These are phyloP conservation scores for Ceratobasidium sp. DNA, from an alignment of 1,284 basidiomycete species.

Conservation along the genomic window DNA sequence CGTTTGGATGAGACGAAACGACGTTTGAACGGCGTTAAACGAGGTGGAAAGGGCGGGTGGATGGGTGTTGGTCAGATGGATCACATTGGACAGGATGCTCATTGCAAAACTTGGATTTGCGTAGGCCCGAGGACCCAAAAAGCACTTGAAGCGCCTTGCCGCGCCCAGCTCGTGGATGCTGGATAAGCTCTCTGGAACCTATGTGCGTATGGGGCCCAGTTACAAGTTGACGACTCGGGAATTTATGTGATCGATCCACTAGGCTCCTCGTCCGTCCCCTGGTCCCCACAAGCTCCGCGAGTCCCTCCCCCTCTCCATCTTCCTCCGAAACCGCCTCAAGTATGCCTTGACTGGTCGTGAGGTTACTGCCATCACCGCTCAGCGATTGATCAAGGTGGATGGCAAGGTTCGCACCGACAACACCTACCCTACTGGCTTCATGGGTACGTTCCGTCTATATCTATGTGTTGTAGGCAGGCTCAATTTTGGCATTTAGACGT, in stretches of 20 bases:
- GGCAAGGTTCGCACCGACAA: slow-evolving; percentile 98
- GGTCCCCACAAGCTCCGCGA: slow-evolving; percentile 99
- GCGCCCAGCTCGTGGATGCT: slow-evolving; percentile 99
- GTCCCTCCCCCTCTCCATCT: slow-evolving; percentile 92
- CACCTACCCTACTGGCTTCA: slow-evolving; percentile 97
- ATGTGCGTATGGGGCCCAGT: slow-evolving; percentile 68
- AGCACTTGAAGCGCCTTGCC: slow-evolving; percentile 97
- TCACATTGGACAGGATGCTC: not conserved
- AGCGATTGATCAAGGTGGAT: slow-evolving; percentile 99
- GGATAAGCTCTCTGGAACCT: slow-evolving; percentile 98
- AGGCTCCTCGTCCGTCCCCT: slow-evolving; percentile 96
- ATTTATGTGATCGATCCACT: slow-evolving; percentile 36
- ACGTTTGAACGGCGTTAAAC: not conserved
- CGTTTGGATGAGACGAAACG: not conserved
- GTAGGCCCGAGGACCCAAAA: slow-evolving; percentile 98
- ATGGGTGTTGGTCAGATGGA: slow-evolving; percentile 25
- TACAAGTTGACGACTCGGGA: slow-evolving; percentile 7
- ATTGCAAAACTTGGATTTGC: slow-evolving; percentile 11
- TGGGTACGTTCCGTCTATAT: slow-evolving; percentile 70
- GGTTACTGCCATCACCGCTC: slow-evolving; percentile 94
- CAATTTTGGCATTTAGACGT: slow-evolving; percentile 72
- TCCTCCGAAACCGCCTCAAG: slow-evolving; percentile 99
- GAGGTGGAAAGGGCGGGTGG: slow-evolving; percentile 5
- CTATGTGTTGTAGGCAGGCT: slow-evolving; percentile 27
- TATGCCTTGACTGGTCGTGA: slow-evolving; percentile 98